Evolutionary conservation across 441 rosid species (phyloP).

Genomic region (Euphorbia schlechtendalii): DNA sequence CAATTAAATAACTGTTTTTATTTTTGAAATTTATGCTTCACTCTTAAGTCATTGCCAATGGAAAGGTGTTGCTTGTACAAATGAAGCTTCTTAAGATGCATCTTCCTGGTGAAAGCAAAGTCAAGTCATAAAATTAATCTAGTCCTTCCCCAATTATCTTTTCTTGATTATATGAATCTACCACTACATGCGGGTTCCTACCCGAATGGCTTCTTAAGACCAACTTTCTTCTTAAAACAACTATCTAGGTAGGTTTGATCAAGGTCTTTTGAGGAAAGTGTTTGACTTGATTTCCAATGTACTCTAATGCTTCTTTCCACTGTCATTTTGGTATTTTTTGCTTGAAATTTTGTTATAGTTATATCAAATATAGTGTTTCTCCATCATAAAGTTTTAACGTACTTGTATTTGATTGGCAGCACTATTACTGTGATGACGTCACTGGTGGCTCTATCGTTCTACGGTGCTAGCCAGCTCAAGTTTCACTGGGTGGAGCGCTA

Average conservation of each 20-base stretch:
- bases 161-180: neutral
- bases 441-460: constrained; percentile 87
- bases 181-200: neutral
- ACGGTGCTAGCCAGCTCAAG: constrained; percentile 96
- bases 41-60: too few species aligned
- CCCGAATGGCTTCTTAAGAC: neutral
- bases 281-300: too few species aligned
- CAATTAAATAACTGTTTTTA: neutral
- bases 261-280: too few species aligned
- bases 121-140: neutral
- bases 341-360: neutral
- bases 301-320: too few species aligned
- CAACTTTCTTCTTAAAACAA: neutral
- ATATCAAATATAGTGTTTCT: neutral
- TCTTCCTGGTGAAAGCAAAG: neutral
- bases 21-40: neutral
- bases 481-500: constrained; percentile 95
- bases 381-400: neutral
- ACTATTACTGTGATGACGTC: constrained; percentile 93
- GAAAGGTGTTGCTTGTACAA: neutral
- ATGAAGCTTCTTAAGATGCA: too few species aligned
- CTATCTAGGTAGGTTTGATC: too few species aligned
- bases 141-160: neutral
- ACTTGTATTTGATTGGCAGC: constrained; percentile 34
- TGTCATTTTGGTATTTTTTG: neutral